Conservation (phyloP, 2,329 filamentous ascomycete genomes). For the Grosmannia penicillata region DNA sequence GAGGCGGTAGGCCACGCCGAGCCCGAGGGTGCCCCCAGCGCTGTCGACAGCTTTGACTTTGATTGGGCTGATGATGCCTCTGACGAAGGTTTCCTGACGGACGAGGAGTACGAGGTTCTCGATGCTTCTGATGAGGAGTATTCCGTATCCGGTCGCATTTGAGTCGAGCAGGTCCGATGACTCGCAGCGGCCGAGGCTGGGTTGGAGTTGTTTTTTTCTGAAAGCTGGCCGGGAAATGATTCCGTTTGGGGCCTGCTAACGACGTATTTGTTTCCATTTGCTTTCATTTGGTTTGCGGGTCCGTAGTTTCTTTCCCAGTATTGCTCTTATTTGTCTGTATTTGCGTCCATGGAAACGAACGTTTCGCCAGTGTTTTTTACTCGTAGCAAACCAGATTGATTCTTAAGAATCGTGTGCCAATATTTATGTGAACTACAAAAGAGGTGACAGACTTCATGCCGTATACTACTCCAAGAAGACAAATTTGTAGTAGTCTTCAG, state of each 20-base stretch:
- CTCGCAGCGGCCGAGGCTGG: too few species aligned
- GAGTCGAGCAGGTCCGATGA: too few species aligned
- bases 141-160: too few species aligned
- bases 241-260: not conserved
- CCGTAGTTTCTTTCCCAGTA: not conserved
- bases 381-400: too few species aligned
- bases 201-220: too few species aligned
- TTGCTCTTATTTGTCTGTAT: conserved; percentile 1
- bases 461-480: too few species aligned
- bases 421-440: too few species aligned
- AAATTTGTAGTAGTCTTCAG: too few species aligned
- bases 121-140: conserved; percentile 90
- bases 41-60: conserved; percentile 33
- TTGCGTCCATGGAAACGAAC: not conserved
- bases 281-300: too few species aligned
- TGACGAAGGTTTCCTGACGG: conserved; percentile 74
- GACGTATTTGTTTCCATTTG: not conserved
- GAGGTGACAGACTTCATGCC: too few species aligned
- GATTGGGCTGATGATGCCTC: conserved; percentile 46
- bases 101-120: conserved; percentile 95
- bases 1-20: conserved; percentile 33
- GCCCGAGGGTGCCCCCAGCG: not conserved
- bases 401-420: too few species aligned
- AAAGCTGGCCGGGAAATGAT: not conserved
- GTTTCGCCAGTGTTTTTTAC: not conserved